Conservation (phyloP, 345 rosid species). For the Citrus mangshanensis region DNA sequence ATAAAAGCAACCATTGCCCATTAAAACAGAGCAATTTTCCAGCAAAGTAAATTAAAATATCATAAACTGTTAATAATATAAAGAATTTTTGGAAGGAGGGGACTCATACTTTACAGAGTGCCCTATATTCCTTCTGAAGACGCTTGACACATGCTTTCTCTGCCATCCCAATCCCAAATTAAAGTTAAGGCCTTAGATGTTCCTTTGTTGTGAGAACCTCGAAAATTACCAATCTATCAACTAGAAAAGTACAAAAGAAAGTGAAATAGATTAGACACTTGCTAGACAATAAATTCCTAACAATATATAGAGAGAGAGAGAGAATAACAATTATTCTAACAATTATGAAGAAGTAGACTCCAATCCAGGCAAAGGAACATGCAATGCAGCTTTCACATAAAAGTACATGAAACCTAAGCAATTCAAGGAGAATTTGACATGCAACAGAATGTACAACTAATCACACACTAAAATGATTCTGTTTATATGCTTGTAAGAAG, state of each 20-base stretch:
- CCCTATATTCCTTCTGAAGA: conserved; percentile 95
- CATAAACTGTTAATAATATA: neutral
- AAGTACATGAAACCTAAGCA: neutral
- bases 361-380: neutral
- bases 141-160: conserved; percentile 91
- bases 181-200: neutral
- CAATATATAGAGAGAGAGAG: neutral
- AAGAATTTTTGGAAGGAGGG: neutral
- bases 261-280: neutral
- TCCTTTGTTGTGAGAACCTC: conserved; percentile 12
- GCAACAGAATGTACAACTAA: neutral
- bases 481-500: neutral
- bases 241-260: neutral
- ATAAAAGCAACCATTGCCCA: conserved; percentile 5
- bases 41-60: neutral
- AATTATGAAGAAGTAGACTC: neutral
- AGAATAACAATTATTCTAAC: neutral
- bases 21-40: neutral
- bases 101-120: conserved; percentile 75
- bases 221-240: conserved; percentile 12
- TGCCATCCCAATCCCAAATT: conserved; percentile 50
- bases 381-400: neutral
- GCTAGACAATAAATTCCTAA: neutral
- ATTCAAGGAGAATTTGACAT: neutral
- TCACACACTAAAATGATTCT: neutral